phyloP scores from a whole-genome alignment of 345 rosid genomes.

The Melaleuca alternifolia region DNA sequence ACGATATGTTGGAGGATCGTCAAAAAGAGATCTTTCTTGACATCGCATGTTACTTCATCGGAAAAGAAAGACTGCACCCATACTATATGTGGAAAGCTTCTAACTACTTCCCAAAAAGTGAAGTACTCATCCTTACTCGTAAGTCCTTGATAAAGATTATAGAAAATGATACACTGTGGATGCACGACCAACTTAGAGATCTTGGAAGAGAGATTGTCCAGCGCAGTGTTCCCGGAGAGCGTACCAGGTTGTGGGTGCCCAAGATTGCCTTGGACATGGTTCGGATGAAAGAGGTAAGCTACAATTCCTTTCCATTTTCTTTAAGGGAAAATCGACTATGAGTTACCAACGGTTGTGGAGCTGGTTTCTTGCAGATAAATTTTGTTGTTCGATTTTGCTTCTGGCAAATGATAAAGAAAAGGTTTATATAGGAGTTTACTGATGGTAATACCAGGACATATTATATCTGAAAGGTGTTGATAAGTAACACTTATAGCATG shows the following conservation, averaged over 20 bases:
- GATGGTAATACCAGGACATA: not conserved
- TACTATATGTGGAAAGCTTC: not conserved
- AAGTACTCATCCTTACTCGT: not conserved
- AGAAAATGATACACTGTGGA: not conserved
- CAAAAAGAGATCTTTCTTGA: not conserved
- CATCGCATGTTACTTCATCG: not conserved
- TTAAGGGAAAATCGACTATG: not conserved
- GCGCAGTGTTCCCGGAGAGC: not conserved
- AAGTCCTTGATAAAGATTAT: not conserved
- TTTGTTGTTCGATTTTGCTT: not conserved
- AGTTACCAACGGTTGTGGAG: not conserved
- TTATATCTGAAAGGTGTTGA: not conserved
- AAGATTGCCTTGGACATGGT: not conserved
- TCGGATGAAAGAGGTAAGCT: not conserved
- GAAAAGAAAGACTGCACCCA: not conserved
- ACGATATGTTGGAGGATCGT: not conserved
- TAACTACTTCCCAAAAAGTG: not conserved
- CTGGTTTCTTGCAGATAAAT: not conserved
- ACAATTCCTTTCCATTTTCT: not conserved
- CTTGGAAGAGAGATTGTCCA: not conserved
- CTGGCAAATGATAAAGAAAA: not conserved
- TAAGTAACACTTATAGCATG: not conserved
- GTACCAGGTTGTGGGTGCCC: not conserved
- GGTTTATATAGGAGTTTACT: not conserved
- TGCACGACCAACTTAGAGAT: not conserved